Conservation (phyloP, 345 rosid species). For the Euphorbia pulcherrima region DNA sequence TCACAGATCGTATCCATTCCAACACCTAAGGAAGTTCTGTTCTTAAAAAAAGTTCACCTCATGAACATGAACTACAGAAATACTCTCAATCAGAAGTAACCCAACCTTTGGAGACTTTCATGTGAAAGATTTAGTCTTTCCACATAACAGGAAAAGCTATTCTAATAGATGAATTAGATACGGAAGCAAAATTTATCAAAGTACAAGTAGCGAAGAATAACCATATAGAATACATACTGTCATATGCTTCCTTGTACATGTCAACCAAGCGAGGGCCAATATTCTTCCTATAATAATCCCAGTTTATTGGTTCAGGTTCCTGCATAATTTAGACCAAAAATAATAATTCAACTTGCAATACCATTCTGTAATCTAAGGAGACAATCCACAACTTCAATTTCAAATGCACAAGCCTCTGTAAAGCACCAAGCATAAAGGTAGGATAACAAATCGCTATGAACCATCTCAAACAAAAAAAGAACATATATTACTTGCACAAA, state of each 20-base stretch:
- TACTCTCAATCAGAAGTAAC: not conserved
- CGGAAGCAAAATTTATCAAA: not conserved
- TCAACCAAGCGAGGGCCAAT: constrained; percentile 90
- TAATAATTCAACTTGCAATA: not conserved
- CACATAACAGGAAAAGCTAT: not conserved
- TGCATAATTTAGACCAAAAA: constrained; percentile 22
- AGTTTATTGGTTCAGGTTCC: constrained; percentile 96
- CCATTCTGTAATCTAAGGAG: not conserved
- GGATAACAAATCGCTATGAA: not conserved
- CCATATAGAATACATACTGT: constrained; percentile 45
- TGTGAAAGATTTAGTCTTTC: not conserved
- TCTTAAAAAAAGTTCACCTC: too few relatives aligned
- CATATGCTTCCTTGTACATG: constrained; percentile 90
- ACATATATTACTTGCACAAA: not conserved
- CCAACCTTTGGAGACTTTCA: not conserved
- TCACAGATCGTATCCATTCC: not conserved
- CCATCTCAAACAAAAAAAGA: not conserved
- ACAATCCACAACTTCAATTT: not conserved
- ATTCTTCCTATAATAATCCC: constrained; percentile 89
- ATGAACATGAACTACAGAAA: not conserved
- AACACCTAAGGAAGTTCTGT: not conserved
- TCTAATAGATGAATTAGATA: not conserved
- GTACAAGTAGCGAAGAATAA: not conserved
- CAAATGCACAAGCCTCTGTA: not conserved
- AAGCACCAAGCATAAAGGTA: not conserved